Percentiles rank a stretch among this genome's conserved stretches.
phyloP scores from a whole-genome alignment of 257 asterid genomes.

The Misopates orontium region DNA sequence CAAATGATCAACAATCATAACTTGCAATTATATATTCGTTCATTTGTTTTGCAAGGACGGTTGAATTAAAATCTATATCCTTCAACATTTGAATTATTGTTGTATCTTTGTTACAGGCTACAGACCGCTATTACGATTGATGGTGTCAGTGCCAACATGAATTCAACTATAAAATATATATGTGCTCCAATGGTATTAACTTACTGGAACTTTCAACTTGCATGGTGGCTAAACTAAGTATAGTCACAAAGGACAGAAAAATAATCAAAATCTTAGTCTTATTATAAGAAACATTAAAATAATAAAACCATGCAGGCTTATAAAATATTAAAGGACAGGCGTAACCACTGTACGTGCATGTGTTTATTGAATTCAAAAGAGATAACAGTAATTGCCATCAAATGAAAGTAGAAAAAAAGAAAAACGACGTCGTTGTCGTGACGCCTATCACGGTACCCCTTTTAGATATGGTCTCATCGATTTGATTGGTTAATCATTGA shows the following conservation, averaged over 20 bases:
- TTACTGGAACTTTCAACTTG: neutral
- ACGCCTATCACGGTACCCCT: slow-evolving; percentile 50
- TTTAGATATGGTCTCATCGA: slow-evolving; percentile 34
- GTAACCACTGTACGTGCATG: slow-evolving; percentile 43
- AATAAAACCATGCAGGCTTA: slow-evolving; percentile 28
- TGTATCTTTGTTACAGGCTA: neutral
- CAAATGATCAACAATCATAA: too few relatives aligned
- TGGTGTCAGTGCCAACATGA: neutral
- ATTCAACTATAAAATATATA: neutral
- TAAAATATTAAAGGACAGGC: slow-evolving; percentile 27
- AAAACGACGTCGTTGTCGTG: slow-evolving; percentile 36
- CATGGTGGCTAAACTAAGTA: slow-evolving; percentile 5
- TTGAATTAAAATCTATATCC: neutral
- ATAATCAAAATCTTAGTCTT: slow-evolving; percentile 31
- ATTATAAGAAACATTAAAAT: slow-evolving; percentile 26
- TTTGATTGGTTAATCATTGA: slow-evolving; percentile 60
- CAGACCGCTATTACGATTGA: slow-evolving; percentile 1
- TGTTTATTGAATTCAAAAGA: slow-evolving; percentile 13
- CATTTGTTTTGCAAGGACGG: too few relatives aligned
- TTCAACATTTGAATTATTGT: neutral
- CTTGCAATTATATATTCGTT: too few relatives aligned
- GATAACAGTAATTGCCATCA: slow-evolving; percentile 13
- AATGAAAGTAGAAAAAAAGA: slow-evolving; percentile 4
- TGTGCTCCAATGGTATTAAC: neutral
- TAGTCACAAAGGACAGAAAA: slow-evolving; percentile 22